Percentiles rank a stretch among this genome's conserved stretches.
These are phyloP conservation scores for Symbiodinium pilosum DNA, from an alignment of 73 alveolate genomes.

Conservation along the genomic window DNA sequence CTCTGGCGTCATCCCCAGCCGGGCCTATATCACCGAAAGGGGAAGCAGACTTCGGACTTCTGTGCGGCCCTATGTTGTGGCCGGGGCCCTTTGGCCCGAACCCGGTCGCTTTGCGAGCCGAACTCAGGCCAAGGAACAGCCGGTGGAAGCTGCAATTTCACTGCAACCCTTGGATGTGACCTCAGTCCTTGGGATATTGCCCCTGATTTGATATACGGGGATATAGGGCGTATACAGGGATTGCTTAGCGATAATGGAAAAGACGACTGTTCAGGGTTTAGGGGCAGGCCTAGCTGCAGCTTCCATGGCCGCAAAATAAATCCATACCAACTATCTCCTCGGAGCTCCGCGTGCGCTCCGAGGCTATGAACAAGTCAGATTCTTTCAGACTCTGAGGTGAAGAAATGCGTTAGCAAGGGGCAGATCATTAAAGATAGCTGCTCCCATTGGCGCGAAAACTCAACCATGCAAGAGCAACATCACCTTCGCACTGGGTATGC, in stretches of 20 bases:
- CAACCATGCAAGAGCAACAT: not conserved
- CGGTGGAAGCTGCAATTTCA: not conserved
- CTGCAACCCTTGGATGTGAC: not conserved
- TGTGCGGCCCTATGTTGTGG: not conserved
- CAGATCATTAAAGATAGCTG: not conserved
- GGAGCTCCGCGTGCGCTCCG: not conserved
- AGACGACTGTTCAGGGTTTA: too few relatives aligned
- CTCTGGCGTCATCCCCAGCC: not conserved
- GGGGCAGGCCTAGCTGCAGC: too few relatives aligned
- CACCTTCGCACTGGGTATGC: not conserved
- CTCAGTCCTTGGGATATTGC: not conserved
- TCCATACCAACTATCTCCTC: not conserved
- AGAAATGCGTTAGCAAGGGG: not conserved
- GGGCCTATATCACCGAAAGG: not conserved
- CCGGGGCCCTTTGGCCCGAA: not conserved
- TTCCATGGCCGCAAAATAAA: not conserved
- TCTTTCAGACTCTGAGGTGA: slow-evolving; percentile 8
- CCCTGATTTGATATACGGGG: too few relatives aligned
- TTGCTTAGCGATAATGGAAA: too few relatives aligned
- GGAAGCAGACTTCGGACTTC: not conserved
- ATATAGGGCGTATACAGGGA: too few relatives aligned
- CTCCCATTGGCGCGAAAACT: not conserved
- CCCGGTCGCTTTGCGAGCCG: not conserved
- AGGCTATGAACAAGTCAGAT: not conserved
- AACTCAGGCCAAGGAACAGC: not conserved